Percentiles rank a stretch among this genome's conserved stretches.
Conservation (phyloP, 2,329 filamentous ascomycete genomes). For the Byssochlamys sp. region DNA sequence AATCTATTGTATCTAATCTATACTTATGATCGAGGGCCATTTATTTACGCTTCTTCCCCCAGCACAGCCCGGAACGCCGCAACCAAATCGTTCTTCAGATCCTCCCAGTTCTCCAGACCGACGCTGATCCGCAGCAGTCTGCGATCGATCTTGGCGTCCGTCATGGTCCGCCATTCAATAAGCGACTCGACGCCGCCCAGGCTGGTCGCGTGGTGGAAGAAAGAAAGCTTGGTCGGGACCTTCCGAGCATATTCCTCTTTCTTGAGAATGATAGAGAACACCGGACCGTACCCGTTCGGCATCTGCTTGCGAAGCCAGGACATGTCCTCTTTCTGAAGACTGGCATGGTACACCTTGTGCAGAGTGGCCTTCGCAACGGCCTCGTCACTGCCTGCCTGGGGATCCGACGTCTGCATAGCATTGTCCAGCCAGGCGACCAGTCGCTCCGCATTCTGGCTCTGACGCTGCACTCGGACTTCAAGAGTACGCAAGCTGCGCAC, state of each 20-base stretch:
- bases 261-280: slow-evolving; percentile 67
- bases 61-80: slow-evolving; percentile 53
- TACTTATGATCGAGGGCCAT: not conserved
- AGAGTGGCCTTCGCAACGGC: slow-evolving; percentile 47
- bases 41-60: slow-evolving; percentile 16
- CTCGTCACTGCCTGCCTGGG: slow-evolving; percentile 32
- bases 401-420: slow-evolving; percentile 33
- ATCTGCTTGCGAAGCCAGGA: slow-evolving; percentile 78
- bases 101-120: slow-evolving; percentile 77
- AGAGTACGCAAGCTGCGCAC: slow-evolving; percentile 77
- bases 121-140: slow-evolving; percentile 70
- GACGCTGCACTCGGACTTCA: slow-evolving; percentile 68
- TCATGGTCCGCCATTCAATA: slow-evolving; percentile 94
- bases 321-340: slow-evolving; percentile 59
- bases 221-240: slow-evolving; percentile 65
- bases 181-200: slow-evolving; percentile 88
- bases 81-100: slow-evolving; percentile 66
- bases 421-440: slow-evolving; percentile 64
- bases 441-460: slow-evolving; percentile 59
- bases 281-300: slow-evolving; percentile 80
- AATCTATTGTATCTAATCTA: not conserved
- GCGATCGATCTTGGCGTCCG: slow-evolving; percentile 62
- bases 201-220: slow-evolving; percentile 93
- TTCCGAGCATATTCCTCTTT: slow-evolving; percentile 51
- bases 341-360: slow-evolving; percentile 62